Evolutionary conservation across 2,329 filamentous ascomycete species (phyloP).

Genomic region (Verticillium dahliae): DNA sequence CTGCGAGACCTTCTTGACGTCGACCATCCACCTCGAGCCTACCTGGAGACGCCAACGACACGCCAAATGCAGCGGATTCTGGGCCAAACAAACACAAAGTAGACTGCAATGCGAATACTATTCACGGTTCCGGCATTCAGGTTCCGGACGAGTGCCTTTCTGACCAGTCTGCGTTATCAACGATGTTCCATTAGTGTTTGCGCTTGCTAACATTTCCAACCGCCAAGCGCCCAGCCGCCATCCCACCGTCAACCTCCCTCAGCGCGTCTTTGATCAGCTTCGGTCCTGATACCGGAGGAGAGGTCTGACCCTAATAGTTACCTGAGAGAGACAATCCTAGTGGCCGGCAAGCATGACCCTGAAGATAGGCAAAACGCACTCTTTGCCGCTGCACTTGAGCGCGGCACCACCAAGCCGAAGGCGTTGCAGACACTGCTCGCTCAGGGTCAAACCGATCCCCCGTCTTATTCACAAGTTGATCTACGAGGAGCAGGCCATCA

Average conservation of each 20-base stretch:
- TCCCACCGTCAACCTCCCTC: background rate
- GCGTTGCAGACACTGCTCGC: background rate
- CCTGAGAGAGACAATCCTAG: background rate
- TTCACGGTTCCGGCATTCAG: background rate
- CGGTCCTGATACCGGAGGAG: background rate
- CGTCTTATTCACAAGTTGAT: too few species aligned
- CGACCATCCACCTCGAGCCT: background rate
- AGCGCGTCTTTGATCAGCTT: background rate
- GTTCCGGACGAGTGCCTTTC: background rate
- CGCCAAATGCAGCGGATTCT: background rate
- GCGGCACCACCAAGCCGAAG: background rate
- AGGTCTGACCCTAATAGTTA: background rate
- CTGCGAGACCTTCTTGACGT: conserved; percentile 1
- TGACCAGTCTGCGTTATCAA: background rate
- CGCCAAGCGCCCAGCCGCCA: background rate
- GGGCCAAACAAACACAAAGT: background rate
- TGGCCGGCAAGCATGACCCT: background rate
- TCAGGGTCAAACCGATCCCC: background rate
- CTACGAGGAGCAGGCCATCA: background rate
- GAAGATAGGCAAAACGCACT: background rate
- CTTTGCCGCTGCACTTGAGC: background rate
- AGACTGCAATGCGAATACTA: background rate
- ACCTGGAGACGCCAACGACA: background rate
- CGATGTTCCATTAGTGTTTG: background rate
- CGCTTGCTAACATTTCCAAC: background rate